Evolutionary conservation across 257 asterid species (phyloP), one percentile per base, ranked within the genome.

Genomic region (Anisodus tanguticus): DNA sequence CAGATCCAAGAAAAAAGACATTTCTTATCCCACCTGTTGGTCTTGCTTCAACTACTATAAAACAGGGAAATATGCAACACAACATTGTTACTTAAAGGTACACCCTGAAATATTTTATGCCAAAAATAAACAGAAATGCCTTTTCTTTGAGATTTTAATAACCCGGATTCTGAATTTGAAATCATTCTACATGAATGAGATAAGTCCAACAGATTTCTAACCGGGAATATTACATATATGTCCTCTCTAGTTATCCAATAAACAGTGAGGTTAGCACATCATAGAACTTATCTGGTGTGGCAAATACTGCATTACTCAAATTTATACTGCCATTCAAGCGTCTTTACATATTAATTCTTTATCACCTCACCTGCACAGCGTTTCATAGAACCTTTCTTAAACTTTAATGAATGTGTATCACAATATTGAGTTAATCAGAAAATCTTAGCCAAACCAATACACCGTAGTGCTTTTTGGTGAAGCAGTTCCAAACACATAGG

Each of bases 311-410:
- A 8, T 35, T 19, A 19, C 31, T 45, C 60, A 49, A 74, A 47
- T 74, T 74, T 19, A 74, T 19, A 74, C 60, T 22, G 26, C n/a
- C 19, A 6, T 74, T 74, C 60, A 74, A 47, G 6, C 3, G 1
- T 45, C 51, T 45, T 71, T 45, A 43, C 80, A 9, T 45, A 45
- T 71, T 4, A 71, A n/a, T 71, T 71, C n/a, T 45, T 9, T 45
- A 47, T n/a, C 8, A 19, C 37, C 39, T 71, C 80, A 45, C 59
- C 39, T 71, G 2, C 80, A 71, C 4, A 45, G 9, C 17, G 5
- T 45, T 45, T 71, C n/a, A n/a, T 9, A 72, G 58, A 72, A 45
- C 80, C 39, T 72, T 17, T 47, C 80, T 72, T 72, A 4, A 45
- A 45, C 58, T 71, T 9, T 5, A n/a, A 71, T n/a, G n/a, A 45